These are phyloP conservation scores for Purpureocillium takamizusanense DNA, from an alignment of 2,329 filamentous ascomycete genomes.

Conservation along the genomic window DNA sequence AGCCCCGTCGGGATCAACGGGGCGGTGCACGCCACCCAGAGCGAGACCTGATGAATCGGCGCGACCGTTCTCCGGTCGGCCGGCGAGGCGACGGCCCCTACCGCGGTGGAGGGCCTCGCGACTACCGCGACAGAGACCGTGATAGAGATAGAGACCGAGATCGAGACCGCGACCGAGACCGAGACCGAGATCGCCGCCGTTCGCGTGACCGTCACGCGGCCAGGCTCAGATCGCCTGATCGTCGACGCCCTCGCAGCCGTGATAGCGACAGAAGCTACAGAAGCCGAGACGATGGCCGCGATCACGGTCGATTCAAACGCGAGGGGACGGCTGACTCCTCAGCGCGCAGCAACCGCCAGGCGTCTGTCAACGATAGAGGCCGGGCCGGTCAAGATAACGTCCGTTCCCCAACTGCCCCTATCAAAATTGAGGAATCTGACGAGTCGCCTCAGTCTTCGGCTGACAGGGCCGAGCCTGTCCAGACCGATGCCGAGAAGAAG, in stretches of 20 bases:
- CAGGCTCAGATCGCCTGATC: slow-evolving; percentile 48
- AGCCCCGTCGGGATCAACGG: slow-evolving; percentile 41
- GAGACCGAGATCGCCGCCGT: slow-evolving; percentile 50
- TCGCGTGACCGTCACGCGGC: slow-evolving; percentile 53
- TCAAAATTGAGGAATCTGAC: slow-evolving; percentile 10
- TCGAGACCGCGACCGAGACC: slow-evolving; percentile 2
- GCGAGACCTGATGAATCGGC: slow-evolving; percentile 51
- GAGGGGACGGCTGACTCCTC: slow-evolving; percentile 66
- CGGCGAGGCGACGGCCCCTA: slow-evolving; percentile 58
- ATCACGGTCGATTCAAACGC: slow-evolving; percentile 52
- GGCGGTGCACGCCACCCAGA: slow-evolving; percentile 37
- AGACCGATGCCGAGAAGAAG: slow-evolving; percentile 60
- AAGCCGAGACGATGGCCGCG: slow-evolving; percentile 66
- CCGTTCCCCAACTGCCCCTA: slow-evolving; percentile 18
- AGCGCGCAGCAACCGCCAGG: slow-evolving; percentile 52
- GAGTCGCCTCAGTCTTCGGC: slow-evolving; percentile 40
- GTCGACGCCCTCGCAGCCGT: slow-evolving; percentile 53
- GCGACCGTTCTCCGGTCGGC: slow-evolving; percentile 58
- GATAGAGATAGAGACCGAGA: neutral
- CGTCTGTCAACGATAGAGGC: slow-evolving; percentile 37
- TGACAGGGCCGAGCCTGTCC: slow-evolving; percentile 32
- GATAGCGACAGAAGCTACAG: slow-evolving; percentile 56
- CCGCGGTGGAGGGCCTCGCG: slow-evolving; percentile 50
- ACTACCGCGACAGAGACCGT: slow-evolving; percentile 23
- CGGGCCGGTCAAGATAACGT: slow-evolving; percentile 48